phyloP scores from a whole-genome alignment of 2,329 filamentous ascomycete genomes.

The Aspergillus tamarii region DNA sequence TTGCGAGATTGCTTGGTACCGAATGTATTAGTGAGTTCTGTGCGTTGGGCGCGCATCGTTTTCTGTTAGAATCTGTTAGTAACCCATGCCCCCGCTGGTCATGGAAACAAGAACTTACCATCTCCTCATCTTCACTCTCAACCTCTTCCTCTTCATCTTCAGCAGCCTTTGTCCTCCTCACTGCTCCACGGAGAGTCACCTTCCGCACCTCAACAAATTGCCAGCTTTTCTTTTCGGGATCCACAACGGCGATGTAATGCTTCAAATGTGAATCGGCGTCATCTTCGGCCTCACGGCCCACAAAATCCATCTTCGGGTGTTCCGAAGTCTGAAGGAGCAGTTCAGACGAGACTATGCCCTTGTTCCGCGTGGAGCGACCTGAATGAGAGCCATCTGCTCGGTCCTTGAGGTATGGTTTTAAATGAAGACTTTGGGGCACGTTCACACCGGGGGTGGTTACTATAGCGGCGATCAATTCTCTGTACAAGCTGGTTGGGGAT shows the following conservation, averaged over 20 bases:
- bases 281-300: constrained; percentile 54
- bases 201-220: constrained; percentile 59
- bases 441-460: constrained; percentile 40
- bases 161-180: constrained; percentile 35
- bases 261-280: constrained; percentile 56
- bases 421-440: constrained; percentile 33
- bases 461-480: constrained; percentile 16
- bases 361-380: constrained; percentile 33
- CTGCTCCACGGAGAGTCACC: constrained; percentile 56
- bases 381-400: constrained; percentile 45
- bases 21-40: constrained; percentile 52
- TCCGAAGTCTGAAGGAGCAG: constrained; percentile 64
- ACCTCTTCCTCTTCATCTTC: constrained; percentile 32
- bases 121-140: constrained; percentile 32
- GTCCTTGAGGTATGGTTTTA: constrained; percentile 51
- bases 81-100: neutral
- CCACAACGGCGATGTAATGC: constrained; percentile 65
- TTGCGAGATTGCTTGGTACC: constrained; percentile 56
- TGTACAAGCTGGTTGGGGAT: constrained; percentile 32
- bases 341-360: constrained; percentile 48
- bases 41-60: constrained; percentile 43
- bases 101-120: constrained; percentile 25
- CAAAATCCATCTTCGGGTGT: constrained; percentile 64
- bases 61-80: constrained; percentile 25
- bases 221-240: constrained; percentile 56